These are phyloP conservation scores for Akanthomyces uredinophilus DNA, from an alignment of 2,329 filamentous ascomycete species.

Conservation along the genomic window DNA sequence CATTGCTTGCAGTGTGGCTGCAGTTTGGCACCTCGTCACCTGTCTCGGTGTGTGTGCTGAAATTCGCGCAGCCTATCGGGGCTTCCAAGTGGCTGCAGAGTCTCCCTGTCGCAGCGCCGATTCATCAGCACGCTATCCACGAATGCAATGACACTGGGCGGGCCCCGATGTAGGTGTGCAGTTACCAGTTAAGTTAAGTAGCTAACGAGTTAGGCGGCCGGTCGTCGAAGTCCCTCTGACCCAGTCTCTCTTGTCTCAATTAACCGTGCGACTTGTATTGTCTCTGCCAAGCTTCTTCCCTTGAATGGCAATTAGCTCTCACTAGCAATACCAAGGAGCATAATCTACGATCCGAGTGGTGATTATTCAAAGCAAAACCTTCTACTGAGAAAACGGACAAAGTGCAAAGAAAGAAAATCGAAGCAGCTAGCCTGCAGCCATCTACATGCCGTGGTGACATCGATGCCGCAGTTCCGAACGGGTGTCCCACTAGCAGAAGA, in stretches of 20 bases:
- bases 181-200: too few relatives aligned
- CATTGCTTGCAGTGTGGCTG: neutral
- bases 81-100: neutral
- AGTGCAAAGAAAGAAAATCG: neutral
- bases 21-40: neutral
- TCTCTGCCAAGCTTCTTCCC: neutral
- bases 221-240: too few relatives aligned
- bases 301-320: neutral
- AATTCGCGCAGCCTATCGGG: slow-evolving; percentile 1
- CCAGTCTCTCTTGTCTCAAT: neutral
- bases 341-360: too few relatives aligned
- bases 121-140: neutral
- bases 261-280: neutral
- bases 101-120: neutral
- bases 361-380: neutral
- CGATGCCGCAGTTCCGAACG: slow-evolving; percentile 12
- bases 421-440: neutral
- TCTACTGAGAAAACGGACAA: neutral
- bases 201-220: too few relatives aligned
- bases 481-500: neutral
- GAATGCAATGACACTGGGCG: neutral
- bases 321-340: neutral
- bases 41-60: neutral
- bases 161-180: neutral
- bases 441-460: neutral